phyloP scores from a whole-genome alignment of 2,329 filamentous ascomycete genomes.

The Acrodontium crateriforme region DNA sequence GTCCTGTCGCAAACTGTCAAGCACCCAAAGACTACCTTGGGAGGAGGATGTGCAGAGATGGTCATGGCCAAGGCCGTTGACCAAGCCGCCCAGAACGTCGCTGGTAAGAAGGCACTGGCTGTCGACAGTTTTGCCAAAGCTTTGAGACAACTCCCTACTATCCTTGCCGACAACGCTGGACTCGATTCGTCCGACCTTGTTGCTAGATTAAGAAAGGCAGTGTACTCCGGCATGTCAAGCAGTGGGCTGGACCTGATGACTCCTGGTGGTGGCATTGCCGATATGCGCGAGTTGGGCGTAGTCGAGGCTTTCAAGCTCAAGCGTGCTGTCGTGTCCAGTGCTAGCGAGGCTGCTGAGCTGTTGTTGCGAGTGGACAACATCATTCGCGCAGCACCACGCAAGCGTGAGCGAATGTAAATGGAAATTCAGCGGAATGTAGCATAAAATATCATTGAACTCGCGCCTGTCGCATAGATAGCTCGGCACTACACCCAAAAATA shows the following conservation, averaged over 20 bases:
- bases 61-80: conserved; percentile 97
- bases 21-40: conserved; percentile 85
- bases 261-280: conserved; percentile 80
- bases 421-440: too few species aligned
- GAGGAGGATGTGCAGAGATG: conserved; percentile 96
- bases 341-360: conserved; percentile 91
- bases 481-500: too few species aligned
- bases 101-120: conserved; percentile 91
- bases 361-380: conserved; percentile 94
- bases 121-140: conserved; percentile 82
- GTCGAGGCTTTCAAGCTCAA: conserved; percentile 99
- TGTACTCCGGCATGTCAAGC: conserved; percentile 87
- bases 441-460: too few species aligned
- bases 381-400: conserved; percentile 80
- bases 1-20: conserved; percentile 93
- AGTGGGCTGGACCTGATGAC: conserved; percentile 81
- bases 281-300: conserved; percentile 91
- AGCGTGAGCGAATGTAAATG: conserved; percentile 64
- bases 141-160: conserved; percentile 85
- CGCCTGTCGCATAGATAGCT: too few species aligned
- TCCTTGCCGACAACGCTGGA: conserved; percentile 92
- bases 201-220: conserved; percentile 76
- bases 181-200: conserved; percentile 92
- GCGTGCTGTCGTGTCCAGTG: conserved; percentile 90
- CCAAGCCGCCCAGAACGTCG: conserved; percentile 79